phyloP scores from a whole-genome alignment of 2,329 filamentous ascomycete species.

The Pseudogymnoascus pannorum region DNA sequence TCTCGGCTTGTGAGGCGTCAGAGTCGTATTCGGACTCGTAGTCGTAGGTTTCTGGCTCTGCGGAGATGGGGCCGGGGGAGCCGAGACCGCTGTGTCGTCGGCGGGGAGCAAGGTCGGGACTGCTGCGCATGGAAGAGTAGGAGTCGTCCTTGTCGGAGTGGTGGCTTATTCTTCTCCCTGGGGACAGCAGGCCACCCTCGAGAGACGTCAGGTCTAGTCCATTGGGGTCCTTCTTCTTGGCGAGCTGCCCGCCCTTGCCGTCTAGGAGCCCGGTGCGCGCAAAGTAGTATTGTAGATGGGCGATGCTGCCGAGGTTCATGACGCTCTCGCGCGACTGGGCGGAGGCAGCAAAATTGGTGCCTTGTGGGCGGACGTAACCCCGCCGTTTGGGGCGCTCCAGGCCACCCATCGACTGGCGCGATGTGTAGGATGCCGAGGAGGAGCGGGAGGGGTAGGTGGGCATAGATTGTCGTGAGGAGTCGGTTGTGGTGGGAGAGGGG shows the following conservation, averaged over 20 bases:
- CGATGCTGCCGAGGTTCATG: slow-evolving; percentile 91
- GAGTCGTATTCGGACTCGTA: slow-evolving; percentile 47
- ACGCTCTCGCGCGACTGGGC: slow-evolving; percentile 89
- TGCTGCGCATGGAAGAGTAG: slow-evolving; percentile 52
- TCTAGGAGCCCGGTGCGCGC: slow-evolving; percentile 88
- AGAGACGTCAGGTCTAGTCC: slow-evolving; percentile 51
- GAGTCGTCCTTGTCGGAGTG: slow-evolving; percentile 50
- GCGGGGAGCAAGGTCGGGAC: slow-evolving; percentile 42
- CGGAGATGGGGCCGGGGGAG: slow-evolving; percentile 30
- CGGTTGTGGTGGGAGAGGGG: slow-evolving; percentile 33
- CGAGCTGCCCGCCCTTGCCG: slow-evolving; percentile 81
- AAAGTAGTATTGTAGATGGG: slow-evolving; percentile 97
- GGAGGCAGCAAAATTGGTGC: slow-evolving; percentile 70
- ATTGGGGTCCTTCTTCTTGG: slow-evolving; percentile 57
- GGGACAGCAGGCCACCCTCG: slow-evolving; percentile 37
- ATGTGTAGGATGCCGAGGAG: slow-evolving; percentile 50
- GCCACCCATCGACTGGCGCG: slow-evolving; percentile 40
- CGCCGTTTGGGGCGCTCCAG: slow-evolving; percentile 32
- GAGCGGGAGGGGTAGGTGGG: slow-evolving; percentile 49
- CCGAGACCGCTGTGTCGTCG: slow-evolving; percentile 40
- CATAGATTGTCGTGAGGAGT: slow-evolving; percentile 33
- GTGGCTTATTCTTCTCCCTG: slow-evolving; percentile 29
- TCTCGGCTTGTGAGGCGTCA: slow-evolving; percentile 61
- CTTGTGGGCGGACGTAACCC: slow-evolving; percentile 30
- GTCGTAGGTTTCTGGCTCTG: slow-evolving; percentile 40